phyloP scores from a whole-genome alignment of 768 basidiomycete species.

The Hortiboletus flavorubellus region DNA sequence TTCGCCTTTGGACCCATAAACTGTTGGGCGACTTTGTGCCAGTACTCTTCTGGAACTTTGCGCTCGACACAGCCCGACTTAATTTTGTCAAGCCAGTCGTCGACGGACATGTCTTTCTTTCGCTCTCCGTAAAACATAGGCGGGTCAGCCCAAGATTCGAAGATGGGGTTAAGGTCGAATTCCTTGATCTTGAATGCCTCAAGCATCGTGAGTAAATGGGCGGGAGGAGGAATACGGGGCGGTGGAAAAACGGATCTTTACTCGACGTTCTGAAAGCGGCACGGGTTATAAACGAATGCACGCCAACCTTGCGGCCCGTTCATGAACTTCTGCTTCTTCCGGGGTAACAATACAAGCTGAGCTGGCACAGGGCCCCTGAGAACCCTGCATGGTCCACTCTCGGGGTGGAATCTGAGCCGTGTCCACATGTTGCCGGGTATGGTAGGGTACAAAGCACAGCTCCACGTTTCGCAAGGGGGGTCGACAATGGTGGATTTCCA shows the following conservation, averaged over 20 bases:
- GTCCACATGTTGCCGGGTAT: constrained; percentile 14
- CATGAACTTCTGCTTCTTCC: constrained; percentile 20
- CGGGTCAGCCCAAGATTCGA: constrained; percentile 60
- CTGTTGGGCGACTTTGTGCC: constrained; percentile 79
- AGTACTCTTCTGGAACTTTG: constrained; percentile 74
- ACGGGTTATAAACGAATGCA: constrained; percentile 28
- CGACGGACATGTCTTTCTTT: constrained; percentile 66
- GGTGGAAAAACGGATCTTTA: constrained; percentile 17
- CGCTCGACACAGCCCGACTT: constrained; percentile 68
- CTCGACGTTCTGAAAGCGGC: constrained; percentile 5
- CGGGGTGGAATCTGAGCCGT: background rate
- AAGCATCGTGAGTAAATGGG: constrained; percentile 41
- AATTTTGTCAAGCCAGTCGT: constrained; percentile 71
- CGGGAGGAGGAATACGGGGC: background rate
- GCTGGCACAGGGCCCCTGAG: constrained; percentile 16
- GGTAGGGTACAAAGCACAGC: constrained; percentile 13
- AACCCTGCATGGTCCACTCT: constrained; percentile 11
- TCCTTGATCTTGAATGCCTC: constrained; percentile 79
- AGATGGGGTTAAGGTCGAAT: constrained; percentile 69
- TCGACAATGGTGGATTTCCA: background rate
- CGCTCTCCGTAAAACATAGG: constrained; percentile 66
- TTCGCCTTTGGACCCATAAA: constrained; percentile 72
- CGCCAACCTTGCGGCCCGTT: constrained; percentile 27
- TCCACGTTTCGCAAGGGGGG: constrained; percentile 16
- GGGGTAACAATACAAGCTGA: constrained; percentile 24